Base-by-base conservation (phyloP, 257 asterid species). In the Solanum chiquidenum region DNA sequence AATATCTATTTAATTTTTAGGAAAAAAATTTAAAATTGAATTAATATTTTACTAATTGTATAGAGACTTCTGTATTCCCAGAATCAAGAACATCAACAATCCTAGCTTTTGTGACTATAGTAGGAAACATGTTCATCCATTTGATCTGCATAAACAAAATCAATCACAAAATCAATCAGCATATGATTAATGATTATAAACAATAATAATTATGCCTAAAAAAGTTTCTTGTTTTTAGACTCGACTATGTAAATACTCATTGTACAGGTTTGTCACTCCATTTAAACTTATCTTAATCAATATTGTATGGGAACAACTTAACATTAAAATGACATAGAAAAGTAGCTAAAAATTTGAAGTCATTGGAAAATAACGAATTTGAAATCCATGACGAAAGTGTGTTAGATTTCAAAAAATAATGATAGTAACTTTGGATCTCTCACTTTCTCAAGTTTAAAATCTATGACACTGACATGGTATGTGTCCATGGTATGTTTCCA, bases 91-190 rank as follows among this genome's bases (percentile, higher is more conserved):
- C 89, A 88, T 92, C 94, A 89, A 94, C 76, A 73, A 90, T 92
- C 86, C 83, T 90, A 14, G 94, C 95, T 86, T 91, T 89, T 5
- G 90, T 90, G 87, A 94, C 94, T 29, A 94, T 92, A 13, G 93
- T 91, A 52, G 96, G 93, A 87, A 96, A 94, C 89, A 92, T 74
- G 20, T 94, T 94, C 92, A 87, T 90, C 96, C 94, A 94, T 87
- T 93, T 93, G 77, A 88, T 83, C 98, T 94, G 91, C 83, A 90
- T 83, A 75, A 64, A 71, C 11, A 60, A 42, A n/a, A 80, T 35
- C 3, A 2, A 33, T 33, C 34, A 3, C 34, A 33, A 33, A 33
- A 33, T 44, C 55, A 12, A 21, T 5, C n/a, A 74, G 16, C 27
- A 62, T 62, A 62, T 12, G 21, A 27, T 27, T 68, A 20, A 35